Conservation (phyloP, 2,329 filamentous ascomycete species). For the Exophiala xenobiotica region DNA sequence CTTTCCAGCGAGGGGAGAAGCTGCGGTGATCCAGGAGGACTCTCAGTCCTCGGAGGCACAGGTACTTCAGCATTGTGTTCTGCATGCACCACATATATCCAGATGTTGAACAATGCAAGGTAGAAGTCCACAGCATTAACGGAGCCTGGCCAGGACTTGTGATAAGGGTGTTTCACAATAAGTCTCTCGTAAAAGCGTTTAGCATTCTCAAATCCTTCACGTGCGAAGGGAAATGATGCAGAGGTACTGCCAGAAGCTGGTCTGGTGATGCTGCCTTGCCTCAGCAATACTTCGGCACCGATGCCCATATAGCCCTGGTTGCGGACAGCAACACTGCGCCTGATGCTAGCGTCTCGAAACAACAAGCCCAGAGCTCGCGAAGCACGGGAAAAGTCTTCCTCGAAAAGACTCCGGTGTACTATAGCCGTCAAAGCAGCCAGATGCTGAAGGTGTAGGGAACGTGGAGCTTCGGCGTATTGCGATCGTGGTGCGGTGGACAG, state of each 20-base stretch:
- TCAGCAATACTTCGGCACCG: conserved; percentile 79
- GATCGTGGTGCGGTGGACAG: not conserved
- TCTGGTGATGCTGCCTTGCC: conserved; percentile 33
- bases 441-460: conserved; percentile 52
- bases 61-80: conserved; percentile 52
- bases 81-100: conserved; percentile 72
- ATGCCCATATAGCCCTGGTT: conserved; percentile 73
- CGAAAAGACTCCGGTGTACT: conserved; percentile 69
- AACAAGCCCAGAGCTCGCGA: conserved; percentile 73
- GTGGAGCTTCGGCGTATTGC: conserved; percentile 28
- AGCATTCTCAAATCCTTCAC: conserved; percentile 56
- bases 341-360: conserved; percentile 59
- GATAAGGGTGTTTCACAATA: conserved; percentile 73
- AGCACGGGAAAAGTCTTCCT: conserved; percentile 69
- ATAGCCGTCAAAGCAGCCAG: conserved; percentile 67
- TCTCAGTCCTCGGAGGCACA: conserved; percentile 31
- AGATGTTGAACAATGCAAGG: conserved; percentile 74
- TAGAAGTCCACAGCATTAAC: conserved; percentile 75
- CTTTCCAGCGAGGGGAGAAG: not conserved
- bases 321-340: conserved; percentile 65
- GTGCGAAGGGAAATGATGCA: conserved; percentile 37
- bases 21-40: conserved; percentile 33
- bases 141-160: conserved; percentile 57
- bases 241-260: not conserved
- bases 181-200: conserved; percentile 74